Base-by-base conservation (phyloP, 441 rosid species). In the Gossypium lobatum region DNA sequence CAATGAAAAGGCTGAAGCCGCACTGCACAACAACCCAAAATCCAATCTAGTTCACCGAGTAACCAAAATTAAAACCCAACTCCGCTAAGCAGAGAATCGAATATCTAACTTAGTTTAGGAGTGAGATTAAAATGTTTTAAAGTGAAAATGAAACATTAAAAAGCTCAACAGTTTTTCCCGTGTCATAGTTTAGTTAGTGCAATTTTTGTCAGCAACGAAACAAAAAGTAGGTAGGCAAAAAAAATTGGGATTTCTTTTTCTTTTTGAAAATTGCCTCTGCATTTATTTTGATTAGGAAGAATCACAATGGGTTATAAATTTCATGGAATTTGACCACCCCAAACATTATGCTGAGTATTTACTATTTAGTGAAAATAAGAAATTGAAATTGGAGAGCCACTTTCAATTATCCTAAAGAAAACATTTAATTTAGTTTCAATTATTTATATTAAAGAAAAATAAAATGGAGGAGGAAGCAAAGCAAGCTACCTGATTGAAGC, bases 291-390 rank as follows among this genome's bases (percentile, higher is more conserved):
- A 14, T 23, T 46, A 6, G 42, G 45, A 25, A 26, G 60, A 68
- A 50, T 50, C 25, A 42, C 16, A 68, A 26, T 67, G 16, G 57
- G 4, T 46, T 7, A 48, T 3, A 25, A 50, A 8, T 50, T 50
- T 28, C 46, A 69, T 9, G 46, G 45, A 69, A 69, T 69, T 69
- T 17, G 72, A 52, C 18, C 65, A n/a, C 42, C 13, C 16, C 45
- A 17, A 48, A 13, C 17, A 62, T 42, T 2, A 45, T 45, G 0
- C 18, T 2, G n/a, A 65, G 4, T 31, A 4, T 1, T 42, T 42
- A 9, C n/a, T n/a, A 69, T 26, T 69, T 53, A 53, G 46, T 69
- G 17, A 53, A 53, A 42, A 42, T 42, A 42, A 53, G n/a, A 25
- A 69, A 42, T 20, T 18, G 54, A 65, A 45, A 62, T 31, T 64